phyloP scores from a whole-genome alignment of 75 land plant genomes.

The Sequoia sempervirens region DNA sequence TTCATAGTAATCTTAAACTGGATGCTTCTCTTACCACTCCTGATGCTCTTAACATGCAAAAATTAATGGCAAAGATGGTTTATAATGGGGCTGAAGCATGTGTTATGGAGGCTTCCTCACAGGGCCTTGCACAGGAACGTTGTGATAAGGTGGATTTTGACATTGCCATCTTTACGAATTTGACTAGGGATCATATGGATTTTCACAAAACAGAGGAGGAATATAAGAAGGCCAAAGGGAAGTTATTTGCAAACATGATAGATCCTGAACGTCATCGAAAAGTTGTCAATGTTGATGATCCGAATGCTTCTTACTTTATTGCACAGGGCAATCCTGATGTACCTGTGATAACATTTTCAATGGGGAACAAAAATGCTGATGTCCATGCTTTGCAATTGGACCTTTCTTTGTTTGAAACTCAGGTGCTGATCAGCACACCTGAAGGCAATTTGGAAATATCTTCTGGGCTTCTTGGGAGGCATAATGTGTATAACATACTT shows the following conservation, averaged over 20 bases:
- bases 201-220: conserved; percentile 53
- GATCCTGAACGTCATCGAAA: conserved; percentile 76
- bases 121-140: conserved; percentile 48
- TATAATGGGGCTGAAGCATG: conserved; percentile 88
- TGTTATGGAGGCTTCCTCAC: conserved; percentile 86
- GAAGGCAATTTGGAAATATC: conserved; percentile 77
- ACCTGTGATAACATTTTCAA: conserved; percentile 72
- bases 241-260: conserved; percentile 63
- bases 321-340: conserved; percentile 74
- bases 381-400: conserved; percentile 64
- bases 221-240: conserved; percentile 46
- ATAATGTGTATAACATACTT: conserved; percentile 73
- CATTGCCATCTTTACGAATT: conserved; percentile 79
- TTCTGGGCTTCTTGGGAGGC: conserved; percentile 83
- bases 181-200: conserved; percentile 51
- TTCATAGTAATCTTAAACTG: conserved; percentile 57
- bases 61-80: conserved; percentile 76
- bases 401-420: conserved; percentile 79
- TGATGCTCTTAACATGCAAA: conserved; percentile 65
- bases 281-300: conserved; percentile 79
- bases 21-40: conserved; percentile 46
- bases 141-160: conserved; percentile 88
- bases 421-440: conserved; percentile 68
- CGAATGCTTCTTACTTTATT: conserved; percentile 55
- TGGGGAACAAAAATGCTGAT: conserved; percentile 78